These are phyloP conservation scores for Trichoderma parareesei DNA, from an alignment of 495 filamentous ascomycete species.

Conservation along the genomic window DNA sequence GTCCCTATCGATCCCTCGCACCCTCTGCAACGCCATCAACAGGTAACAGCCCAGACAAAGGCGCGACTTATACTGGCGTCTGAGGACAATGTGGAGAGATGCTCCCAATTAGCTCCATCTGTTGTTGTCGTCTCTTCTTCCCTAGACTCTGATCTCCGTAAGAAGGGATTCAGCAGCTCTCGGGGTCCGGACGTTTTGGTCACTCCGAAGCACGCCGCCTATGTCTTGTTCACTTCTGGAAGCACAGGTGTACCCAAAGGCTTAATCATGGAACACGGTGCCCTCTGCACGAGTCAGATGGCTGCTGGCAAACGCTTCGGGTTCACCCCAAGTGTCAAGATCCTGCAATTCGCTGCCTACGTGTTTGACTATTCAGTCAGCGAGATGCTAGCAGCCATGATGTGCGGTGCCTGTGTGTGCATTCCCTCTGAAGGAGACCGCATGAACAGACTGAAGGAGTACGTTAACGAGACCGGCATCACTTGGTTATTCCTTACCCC, in stretches of 20 bases:
- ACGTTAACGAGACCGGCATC: conserved; percentile 14
- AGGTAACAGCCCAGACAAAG: not conserved
- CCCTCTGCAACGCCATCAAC: not conserved
- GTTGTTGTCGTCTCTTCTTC: not conserved
- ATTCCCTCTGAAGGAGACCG: not conserved
- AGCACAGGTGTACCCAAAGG: conserved; percentile 3
- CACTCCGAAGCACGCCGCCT: not conserved
- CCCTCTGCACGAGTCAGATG: not conserved
- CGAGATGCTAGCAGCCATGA: not conserved
- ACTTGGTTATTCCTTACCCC: conserved; percentile 13
- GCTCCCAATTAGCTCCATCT: not conserved
- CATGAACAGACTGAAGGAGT: not conserved
- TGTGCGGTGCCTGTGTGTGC: not conserved
- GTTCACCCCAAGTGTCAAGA: not conserved
- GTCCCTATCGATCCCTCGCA: not conserved
- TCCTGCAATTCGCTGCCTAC: not conserved
- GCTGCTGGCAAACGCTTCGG: not conserved
- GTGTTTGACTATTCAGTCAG: not conserved
- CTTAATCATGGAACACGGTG: not conserved
- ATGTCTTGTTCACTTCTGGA: not conserved
- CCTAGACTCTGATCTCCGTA: not conserved
- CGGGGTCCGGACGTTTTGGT: conserved; percentile 15
- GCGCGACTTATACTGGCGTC: not conserved
- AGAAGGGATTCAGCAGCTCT: not conserved
- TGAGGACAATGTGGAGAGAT: not conserved